Evolutionary conservation across 2,329 filamentous ascomycete species (phyloP).

Genomic region (Alternaria infectoria): DNA sequence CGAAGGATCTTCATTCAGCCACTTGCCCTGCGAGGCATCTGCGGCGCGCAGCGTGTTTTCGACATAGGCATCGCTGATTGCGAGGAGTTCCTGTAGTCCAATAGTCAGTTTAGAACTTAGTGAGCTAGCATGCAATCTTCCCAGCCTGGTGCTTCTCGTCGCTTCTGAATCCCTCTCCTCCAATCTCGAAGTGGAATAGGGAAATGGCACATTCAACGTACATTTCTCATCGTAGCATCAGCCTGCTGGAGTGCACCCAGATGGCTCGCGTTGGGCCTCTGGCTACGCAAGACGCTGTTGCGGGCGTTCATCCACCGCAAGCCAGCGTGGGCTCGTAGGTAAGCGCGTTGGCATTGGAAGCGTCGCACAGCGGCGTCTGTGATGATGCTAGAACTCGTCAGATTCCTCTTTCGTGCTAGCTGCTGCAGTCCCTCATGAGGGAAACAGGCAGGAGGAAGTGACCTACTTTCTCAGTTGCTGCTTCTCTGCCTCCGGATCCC

Average conservation of each 20-base stretch:
- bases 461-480: conserved; percentile 62
- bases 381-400: conserved; percentile 59
- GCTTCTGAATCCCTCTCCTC: background rate
- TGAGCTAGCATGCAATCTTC: conserved; percentile 10
- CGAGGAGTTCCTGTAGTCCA: conserved; percentile 59
- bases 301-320: conserved; percentile 65
- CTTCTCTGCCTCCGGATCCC: conserved; percentile 62
- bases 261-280: conserved; percentile 57
- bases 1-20: conserved; percentile 66
- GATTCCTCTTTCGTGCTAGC: conserved; percentile 6
- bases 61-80: conserved; percentile 64
- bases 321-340: conserved; percentile 64
- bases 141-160: background rate
- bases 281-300: conserved; percentile 58
- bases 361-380: conserved; percentile 65
- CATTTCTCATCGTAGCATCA: conserved; percentile 56
- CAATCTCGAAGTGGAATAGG: background rate
- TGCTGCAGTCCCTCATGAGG: background rate
- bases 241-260: conserved; percentile 56
- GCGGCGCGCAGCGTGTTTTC: conserved; percentile 61
- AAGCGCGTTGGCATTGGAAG: conserved; percentile 67
- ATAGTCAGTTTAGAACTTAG: background rate
- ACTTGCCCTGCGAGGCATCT: conserved; percentile 64
- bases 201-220: conserved; percentile 38
- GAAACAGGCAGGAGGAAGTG: background rate